Evolutionary conservation across 345 rosid genomes (phyloP), one percentile per base, ranked within the genome.

Genomic region (Rhizophora apiculata): DNA sequence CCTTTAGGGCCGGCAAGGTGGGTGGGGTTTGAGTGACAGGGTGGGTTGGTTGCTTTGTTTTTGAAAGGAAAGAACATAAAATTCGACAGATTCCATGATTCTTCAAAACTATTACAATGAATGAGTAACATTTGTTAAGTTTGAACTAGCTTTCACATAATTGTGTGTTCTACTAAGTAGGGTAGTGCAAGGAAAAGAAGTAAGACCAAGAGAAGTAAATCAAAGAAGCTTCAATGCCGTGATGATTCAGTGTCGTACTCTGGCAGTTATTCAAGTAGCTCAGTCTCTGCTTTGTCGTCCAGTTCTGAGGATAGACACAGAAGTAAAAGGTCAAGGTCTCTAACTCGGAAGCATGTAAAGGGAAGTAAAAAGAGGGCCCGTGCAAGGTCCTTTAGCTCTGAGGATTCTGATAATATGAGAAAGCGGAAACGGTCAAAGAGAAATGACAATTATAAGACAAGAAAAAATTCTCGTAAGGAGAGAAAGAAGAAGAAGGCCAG

Each of bases 251-350:
- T 60, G 60, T 78, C 84, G 59, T 79, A 69, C 70, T 77, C 90
- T 16, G 73, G 76, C 22, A 80, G 82, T 77, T 81, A 77, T 72
- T 82, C 82, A 0, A 79, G 70, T 49, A 82, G 74, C 69, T 79
- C 78, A 15, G 64, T 64, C 16, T 85, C 90, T 48, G 43, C 77
- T 73, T 84, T 85, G 5, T 83, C 77, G 61, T 79, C 81, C 57
- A 79, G 85, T 64, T 85, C 89, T 1, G 92, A 85, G 74, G 88
- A 80, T 59, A 84, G 75, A 71, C 58, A 70, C 72, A 80, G 72
- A 67, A 78, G 77, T 73, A 69, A 74, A 60, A 85, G 82, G 84
- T 86, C 87, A 32, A 43, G 82, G 60, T 80, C 90, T 66, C 78
- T 51, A 22, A 43, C 76, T 7, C 66, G 77, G 22, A 82, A 76